A percentile compares a stretch with the other conserved stretches of the same genome.
These are phyloP conservation scores for Saccharomyces pastorianus DNA, from an alignment of 1,139 yeast species.

Conservation along the genomic window DNA sequence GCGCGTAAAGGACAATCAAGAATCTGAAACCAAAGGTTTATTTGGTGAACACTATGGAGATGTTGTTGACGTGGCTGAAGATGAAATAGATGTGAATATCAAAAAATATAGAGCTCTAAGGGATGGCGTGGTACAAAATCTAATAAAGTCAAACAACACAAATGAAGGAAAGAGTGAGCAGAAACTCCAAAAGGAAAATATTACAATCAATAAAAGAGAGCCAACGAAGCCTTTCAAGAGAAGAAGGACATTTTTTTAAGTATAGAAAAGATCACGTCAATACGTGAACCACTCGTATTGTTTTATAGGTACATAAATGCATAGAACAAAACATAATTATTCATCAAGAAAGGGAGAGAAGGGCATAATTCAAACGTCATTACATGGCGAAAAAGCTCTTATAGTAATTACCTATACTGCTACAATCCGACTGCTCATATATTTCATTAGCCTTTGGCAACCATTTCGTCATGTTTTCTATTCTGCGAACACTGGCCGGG, in stretches of 20 bases:
- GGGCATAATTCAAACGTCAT: background rate
- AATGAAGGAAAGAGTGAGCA: background rate
- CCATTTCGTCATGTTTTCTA: slow-evolving; percentile 62
- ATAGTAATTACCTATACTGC: slow-evolving; percentile 5
- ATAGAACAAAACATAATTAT: background rate
- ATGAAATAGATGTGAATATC: slow-evolving; percentile 3
- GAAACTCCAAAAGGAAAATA: background rate
- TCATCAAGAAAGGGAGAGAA: background rate
- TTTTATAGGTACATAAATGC: background rate
- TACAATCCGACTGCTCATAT: slow-evolving; percentile 28
- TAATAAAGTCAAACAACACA: background rate
- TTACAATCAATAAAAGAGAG: slow-evolving; percentile 1
- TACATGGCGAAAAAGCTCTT: background rate
- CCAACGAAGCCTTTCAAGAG: slow-evolving; percentile 22
- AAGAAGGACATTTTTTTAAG: slow-evolving; percentile 17
- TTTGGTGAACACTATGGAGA: slow-evolving; percentile 1
- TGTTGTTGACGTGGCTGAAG: background rate
- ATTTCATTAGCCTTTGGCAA: slow-evolving; percentile 53
- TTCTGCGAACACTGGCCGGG: slow-evolving; percentile 71
- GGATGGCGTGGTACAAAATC: slow-evolving; percentile 3
- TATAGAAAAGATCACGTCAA: background rate
- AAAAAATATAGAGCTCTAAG: background rate
- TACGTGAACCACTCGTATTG: background rate
- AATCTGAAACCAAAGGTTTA: background rate
- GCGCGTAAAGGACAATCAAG: slow-evolving; percentile 7